Evolutionary conservation across 1,139 yeast species (phyloP).

Genomic region (Hemisphaericaspora subhashii): DNA sequence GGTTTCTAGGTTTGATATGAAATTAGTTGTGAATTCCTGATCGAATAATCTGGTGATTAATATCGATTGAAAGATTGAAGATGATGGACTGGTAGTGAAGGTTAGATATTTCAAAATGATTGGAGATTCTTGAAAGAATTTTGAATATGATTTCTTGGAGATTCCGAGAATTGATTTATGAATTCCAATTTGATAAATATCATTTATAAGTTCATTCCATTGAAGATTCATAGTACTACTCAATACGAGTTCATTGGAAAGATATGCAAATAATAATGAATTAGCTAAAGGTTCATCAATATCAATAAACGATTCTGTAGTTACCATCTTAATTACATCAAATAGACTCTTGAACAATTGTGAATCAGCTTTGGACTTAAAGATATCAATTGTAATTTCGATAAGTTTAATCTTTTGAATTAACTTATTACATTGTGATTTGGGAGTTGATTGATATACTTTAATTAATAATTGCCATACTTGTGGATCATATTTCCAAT

Average conservation of each 20-base stretch:
- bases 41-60: constrained; percentile 20
- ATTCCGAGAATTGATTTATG: constrained; percentile 25
- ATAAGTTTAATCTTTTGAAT: constrained; percentile 33
- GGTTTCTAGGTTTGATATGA: constrained; percentile 21
- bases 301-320: constrained; percentile 28
- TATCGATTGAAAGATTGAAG: constrained; percentile 11
- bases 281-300: constrained; percentile 30
- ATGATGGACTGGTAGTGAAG: neutral
- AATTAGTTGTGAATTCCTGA: constrained; percentile 17
- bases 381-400: constrained; percentile 18
- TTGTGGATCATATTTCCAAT: constrained; percentile 40
- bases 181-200: constrained; percentile 28
- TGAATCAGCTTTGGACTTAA: constrained; percentile 10
- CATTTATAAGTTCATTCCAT: constrained; percentile 26
- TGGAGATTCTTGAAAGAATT: constrained; percentile 24
- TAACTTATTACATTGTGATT: constrained; percentile 25
- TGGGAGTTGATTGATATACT: constrained; percentile 36
- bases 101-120: constrained; percentile 13
- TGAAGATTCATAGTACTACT: neutral
- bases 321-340: constrained; percentile 18
- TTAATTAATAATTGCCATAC: constrained; percentile 50
- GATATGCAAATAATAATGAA: constrained; percentile 14
- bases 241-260: constrained; percentile 3
- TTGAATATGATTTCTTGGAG: constrained; percentile 31
- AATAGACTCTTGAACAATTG: constrained; percentile 19